Conservation (phyloP, 306 rosid genomes). For the Rubus parviflorus region DNA sequence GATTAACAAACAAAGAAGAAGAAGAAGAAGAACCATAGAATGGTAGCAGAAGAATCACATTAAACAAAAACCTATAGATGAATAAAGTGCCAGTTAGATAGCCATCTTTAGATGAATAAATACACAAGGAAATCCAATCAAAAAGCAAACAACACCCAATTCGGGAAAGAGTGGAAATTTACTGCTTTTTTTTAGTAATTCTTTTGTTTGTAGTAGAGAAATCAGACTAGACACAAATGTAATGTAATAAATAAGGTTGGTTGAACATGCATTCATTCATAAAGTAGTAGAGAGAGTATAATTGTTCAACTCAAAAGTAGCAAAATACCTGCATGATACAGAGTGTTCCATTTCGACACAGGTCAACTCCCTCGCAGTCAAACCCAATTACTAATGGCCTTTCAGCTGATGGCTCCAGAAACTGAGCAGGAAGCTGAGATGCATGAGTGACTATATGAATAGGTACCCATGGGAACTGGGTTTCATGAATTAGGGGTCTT, state of each 20-base stretch:
- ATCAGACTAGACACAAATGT: not conserved
- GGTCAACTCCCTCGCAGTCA: constrained; percentile 91
- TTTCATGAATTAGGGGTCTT: constrained; percentile 40
- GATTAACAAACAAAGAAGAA: not conserved
- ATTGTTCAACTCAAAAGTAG: not conserved
- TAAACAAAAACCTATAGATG: not conserved
- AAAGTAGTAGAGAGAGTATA: not conserved
- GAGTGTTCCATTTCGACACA: constrained; percentile 77
- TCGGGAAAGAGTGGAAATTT: not conserved
- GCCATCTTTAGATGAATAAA: not conserved
- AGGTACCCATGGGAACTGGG: constrained; percentile 45
- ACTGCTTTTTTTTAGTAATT: not conserved
- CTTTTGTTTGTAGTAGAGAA: not conserved
- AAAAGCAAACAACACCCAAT: not conserved
- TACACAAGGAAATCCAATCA: not conserved
- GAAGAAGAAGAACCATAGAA: not conserved
- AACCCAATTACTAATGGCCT: constrained; percentile 62
- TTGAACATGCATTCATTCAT: not conserved
- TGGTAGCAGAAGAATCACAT: not conserved
- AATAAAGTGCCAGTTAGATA: no score
- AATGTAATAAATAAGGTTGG: constrained; percentile 4
- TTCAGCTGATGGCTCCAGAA: constrained; percentile 69
- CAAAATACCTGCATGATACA: constrained; percentile 80
- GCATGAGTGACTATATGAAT: constrained; percentile 65
- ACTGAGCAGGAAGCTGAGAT: constrained; percentile 79